Base-by-base conservation (phyloP, 2,329 filamentous ascomycete genomes). In the Chrysosphaeria jannelii region DNA sequence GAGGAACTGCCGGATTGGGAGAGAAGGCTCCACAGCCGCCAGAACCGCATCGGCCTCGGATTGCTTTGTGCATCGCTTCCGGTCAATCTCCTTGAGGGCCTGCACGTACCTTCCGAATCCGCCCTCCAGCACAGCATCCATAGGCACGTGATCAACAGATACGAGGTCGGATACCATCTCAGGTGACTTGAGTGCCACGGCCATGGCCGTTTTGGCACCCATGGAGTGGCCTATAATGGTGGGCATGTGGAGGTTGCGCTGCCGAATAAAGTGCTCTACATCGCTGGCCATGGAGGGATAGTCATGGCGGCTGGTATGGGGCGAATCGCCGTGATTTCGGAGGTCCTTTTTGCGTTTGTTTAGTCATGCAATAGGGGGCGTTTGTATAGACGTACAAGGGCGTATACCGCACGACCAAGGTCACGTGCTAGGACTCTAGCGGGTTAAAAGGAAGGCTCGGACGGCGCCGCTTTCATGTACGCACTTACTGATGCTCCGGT, bases 131-230 rank as follows among this genome's bases (percentile, higher is more conserved):
- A 59, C 56, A 9, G 70, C 71, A 39, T 88, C 76, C 6, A 89
- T 55, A 3, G 81, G 81, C 4, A 79, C 76, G 39, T 93, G 93
- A 47, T 93, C 81, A 8, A 93, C 78, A 2, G 76, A 57, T 14
- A 91, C 57, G 24, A 93, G 48, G 34, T 68, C 61, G 10, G 55
- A 51, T 28, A 90, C 54, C 3, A 64, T 46, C 5, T 59, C 48
- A 0, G 75, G 74, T 1, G 61, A 54, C 20, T 57, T 51, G 17
- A 93, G 57, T 4, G 76, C 76, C 28, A 91, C 50, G 0, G 70
- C 53, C 81, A 93, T 91, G 34, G 75, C 76, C 2, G 70, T 66
- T 50, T 93, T 93, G 22, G 81, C 81, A 31, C 85, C 81, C 81
- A 93, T 93, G 2, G 76, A 90, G 45, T 93, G 85, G 0, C 81